Conservation (phyloP, 768 basidiomycete genomes). For the Psilocybe cubensis region DNA sequence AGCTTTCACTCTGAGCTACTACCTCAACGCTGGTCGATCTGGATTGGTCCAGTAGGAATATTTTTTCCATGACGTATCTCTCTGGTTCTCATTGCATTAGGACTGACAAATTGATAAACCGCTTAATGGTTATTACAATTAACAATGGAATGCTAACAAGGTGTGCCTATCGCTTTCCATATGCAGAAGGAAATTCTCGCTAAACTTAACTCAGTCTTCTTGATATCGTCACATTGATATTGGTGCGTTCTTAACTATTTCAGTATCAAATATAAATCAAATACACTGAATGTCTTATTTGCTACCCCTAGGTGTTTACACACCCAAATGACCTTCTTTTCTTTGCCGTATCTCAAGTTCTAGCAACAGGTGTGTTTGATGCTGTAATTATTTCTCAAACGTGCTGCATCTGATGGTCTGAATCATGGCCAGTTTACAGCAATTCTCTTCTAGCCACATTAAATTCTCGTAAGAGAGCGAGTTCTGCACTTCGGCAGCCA, state of each 20-base stretch:
- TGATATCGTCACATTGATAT: no score
- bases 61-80: not conserved
- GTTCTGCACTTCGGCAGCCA: no score
- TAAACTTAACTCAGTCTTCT: no score
- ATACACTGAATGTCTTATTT: no score
- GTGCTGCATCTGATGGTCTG: no score
- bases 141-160: slow-evolving; percentile 1
- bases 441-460: slow-evolving; percentile 1
- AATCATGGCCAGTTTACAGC: not conserved
- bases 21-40: slow-evolving; percentile 1
- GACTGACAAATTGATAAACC: slow-evolving; percentile 3
- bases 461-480: no score
- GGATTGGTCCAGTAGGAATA: not conserved
- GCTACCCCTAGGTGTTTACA: slow-evolving; percentile 4
- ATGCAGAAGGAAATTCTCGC: no score
- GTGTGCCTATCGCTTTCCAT: not conserved
- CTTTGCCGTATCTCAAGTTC: slow-evolving; percentile 2
- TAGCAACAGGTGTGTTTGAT: slow-evolving; percentile 1
- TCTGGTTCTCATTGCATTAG: not conserved
- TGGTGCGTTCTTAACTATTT: no score
- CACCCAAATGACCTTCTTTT: not conserved
- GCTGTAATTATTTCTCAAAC: no score
- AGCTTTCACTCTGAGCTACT: not conserved
- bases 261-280: not conserved
- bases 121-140: not conserved